These are phyloP conservation scores for Nemania sp. DNA, from an alignment of 2,329 filamentous ascomycete genomes.

Conservation along the genomic window DNA sequence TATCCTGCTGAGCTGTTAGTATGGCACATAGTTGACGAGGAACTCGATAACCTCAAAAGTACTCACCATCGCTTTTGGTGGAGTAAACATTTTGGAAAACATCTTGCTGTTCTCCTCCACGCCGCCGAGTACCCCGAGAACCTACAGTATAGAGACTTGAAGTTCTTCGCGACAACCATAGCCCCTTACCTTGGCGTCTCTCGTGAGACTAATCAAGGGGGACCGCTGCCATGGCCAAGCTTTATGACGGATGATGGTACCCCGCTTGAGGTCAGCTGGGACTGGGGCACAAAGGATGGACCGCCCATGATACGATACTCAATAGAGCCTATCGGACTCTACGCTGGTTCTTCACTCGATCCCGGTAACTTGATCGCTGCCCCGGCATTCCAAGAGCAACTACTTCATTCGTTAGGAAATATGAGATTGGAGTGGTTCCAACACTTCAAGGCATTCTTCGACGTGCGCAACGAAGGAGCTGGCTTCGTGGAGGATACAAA, in stretches of 20 bases:
- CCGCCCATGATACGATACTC: conserved; percentile 18
- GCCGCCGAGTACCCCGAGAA: conserved; percentile 1
- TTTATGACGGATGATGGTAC: conserved; percentile 9
- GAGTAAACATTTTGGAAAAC: conserved; percentile 11
- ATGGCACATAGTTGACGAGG: conserved; percentile 3
- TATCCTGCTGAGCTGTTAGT: neutral
- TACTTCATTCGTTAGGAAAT: neutral
- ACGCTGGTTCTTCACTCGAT: conserved; percentile 14
- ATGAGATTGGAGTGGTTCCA: conserved; percentile 19
- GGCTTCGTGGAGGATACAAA: neutral
- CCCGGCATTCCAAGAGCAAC: conserved; percentile 7
- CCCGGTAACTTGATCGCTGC: conserved; percentile 12
- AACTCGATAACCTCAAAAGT: neutral
- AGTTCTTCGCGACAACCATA: conserved; percentile 3
- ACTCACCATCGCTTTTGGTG: conserved; percentile 12
- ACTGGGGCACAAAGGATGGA: conserved; percentile 13
- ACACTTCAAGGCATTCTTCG: conserved; percentile 15
- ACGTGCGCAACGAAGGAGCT: neutral
- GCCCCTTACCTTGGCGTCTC: conserved; percentile 11
- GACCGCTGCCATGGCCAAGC: neutral
- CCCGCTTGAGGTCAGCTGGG: conserved; percentile 22
- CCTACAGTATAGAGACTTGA: conserved; percentile 1
- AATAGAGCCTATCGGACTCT: conserved; percentile 19
- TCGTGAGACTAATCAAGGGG: neutral
- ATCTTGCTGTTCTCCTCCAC: conserved; percentile 3